Evolutionary conservation across 176 grass and related monocot genomes (phyloP), one percentile per base, ranked within the genome.

Genomic region (Guadua angustifolia): DNA sequence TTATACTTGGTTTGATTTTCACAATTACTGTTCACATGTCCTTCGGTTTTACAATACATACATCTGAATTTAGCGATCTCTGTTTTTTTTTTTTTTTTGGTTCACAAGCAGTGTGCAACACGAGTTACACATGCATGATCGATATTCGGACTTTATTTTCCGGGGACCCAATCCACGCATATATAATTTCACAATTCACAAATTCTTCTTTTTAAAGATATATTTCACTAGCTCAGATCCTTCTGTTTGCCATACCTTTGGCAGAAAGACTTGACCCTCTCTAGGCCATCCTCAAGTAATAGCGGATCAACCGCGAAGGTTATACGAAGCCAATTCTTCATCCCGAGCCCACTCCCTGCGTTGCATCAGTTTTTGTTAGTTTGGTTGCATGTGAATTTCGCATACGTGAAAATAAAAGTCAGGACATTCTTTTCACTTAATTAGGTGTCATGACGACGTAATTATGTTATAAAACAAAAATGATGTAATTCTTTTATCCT

Each of bases 221-320:
- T 40, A 40, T 40, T 40, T 40, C 39, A 40, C 39, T 22, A 40
- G 39, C 7, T 40, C 39, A 7, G 6, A 40, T 40, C 56, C 26
- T 78, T 13, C 4, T 18, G 22, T 40, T 89, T 88, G 25, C 59
- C 45, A 87, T 97, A 92, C 74, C 90, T 89, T 24, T 89, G 16
- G 59, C 88, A 97, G 81, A 94, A 97, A 14, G 80, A 91, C 75
- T 97, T 90, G 18, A 97, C 32, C 78, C 92, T 82, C 33, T 81
- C 83, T 77, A 94, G 86, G 69, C 77, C 92, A 57, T 78, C 86
- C 80, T 86, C 83, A 15, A 94, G 92, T 77, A 83, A 80, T 62
- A 73, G 38, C 49, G 66, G 66, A 68, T 91, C 88, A 3, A 82
- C 25, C 6, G 92, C 94, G 24, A 94, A 97, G n/a, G 86, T 87